phyloP scores from a whole-genome alignment of 73 alveolate species.

The Paramecium pentaurelia region DNA sequence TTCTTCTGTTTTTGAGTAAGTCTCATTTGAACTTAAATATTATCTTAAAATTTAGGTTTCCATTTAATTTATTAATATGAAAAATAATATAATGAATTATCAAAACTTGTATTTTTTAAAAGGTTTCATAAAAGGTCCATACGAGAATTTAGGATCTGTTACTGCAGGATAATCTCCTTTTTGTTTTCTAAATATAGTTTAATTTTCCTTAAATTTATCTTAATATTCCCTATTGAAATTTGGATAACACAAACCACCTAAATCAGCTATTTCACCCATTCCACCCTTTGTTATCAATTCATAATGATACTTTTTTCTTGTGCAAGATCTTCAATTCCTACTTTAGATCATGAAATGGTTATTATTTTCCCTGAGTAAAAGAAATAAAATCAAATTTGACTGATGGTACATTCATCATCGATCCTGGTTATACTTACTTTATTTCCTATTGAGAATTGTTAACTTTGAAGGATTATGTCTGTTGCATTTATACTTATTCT shows the following conservation, averaged over 20 bases:
- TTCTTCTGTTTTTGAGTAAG: neutral
- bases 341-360: constrained; percentile 24
- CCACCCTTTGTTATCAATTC: neutral
- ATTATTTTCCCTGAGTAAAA: neutral
- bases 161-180: constrained; percentile 46
- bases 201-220: constrained; percentile 35
- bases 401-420: constrained; percentile 38
- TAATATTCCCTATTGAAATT: constrained; percentile 32
- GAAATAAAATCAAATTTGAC: constrained; percentile 35
- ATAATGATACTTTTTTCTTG: neutral
- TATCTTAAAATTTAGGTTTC: neutral
- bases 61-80: neutral
- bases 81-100: neutral
- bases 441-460: neutral
- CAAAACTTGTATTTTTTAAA: constrained; percentile 35
- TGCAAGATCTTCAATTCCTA: constrained; percentile 23
- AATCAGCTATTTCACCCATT: constrained; percentile 47
- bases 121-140: constrained; percentile 47
- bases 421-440: neutral
- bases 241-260: constrained; percentile 40
- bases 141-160: constrained; percentile 29
- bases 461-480: neutral
- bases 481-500: constrained; percentile 17
- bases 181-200: constrained; percentile 11
- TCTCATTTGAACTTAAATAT: neutral